These are phyloP conservation scores for Kluyveromyces wickerhamii DNA, from an alignment of 805 yeast species.

Conservation along the genomic window DNA sequence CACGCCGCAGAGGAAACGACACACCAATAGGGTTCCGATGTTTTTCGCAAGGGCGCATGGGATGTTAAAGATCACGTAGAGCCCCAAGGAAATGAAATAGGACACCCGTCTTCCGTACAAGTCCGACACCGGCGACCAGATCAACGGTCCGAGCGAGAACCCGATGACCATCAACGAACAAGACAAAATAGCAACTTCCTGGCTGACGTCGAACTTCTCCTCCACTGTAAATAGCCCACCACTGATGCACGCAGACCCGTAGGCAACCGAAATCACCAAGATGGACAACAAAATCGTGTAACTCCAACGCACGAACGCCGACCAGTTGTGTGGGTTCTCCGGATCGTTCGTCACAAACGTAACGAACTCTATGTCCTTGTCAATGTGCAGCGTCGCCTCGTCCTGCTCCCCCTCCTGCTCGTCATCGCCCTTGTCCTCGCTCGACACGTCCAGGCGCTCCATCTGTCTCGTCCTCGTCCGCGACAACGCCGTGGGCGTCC, in stretches of 20 bases:
- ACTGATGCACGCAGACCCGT: slow-evolving; percentile 85
- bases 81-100: slow-evolving; percentile 63
- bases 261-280: slow-evolving; percentile 83
- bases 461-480: slow-evolving; percentile 33
- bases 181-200: slow-evolving; percentile 70
- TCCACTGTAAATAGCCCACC: slow-evolving; percentile 70
- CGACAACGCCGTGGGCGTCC: slow-evolving; percentile 34
- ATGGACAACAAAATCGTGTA: slow-evolving; percentile 63
- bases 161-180: slow-evolving; percentile 88
- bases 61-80: slow-evolving; percentile 72
- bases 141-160: slow-evolving; percentile 75
- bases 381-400: slow-evolving; percentile 32
- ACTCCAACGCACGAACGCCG: slow-evolving; percentile 42
- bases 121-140: slow-evolving; percentile 88
- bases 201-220: slow-evolving; percentile 59
- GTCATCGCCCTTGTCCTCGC: slow-evolving; percentile 5
- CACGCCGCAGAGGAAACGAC: slow-evolving; percentile 83
- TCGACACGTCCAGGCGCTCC: slow-evolving; percentile 12
- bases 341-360: slow-evolving; percentile 76
- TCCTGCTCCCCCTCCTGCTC: slow-evolving; percentile 11
- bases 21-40: slow-evolving; percentile 70
- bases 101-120: slow-evolving; percentile 81
- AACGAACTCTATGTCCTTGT: slow-evolving; percentile 73
- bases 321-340: slow-evolving; percentile 88
- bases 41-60: slow-evolving; percentile 83